Evolutionary conservation across 805 yeast genomes (phyloP).

Genomic region (Metschnikowia rubicola): DNA sequence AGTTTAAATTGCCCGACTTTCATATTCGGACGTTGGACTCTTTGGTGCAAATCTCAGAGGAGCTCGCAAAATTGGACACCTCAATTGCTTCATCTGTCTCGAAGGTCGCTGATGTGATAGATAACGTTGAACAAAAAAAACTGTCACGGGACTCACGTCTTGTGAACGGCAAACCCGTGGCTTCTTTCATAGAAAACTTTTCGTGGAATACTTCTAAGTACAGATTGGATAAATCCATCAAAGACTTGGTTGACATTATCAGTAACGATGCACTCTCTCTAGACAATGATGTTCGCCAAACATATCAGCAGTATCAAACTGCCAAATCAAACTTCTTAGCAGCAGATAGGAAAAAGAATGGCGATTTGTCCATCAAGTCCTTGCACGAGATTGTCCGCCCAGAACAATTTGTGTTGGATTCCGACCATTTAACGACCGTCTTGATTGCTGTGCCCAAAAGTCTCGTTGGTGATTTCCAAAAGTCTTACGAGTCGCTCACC

Average conservation of each 20-base stretch:
- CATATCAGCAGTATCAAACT: slow-evolving; percentile 69
- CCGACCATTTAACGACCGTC: slow-evolving; percentile 84
- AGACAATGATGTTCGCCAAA: slow-evolving; percentile 78
- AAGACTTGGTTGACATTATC: slow-evolving; percentile 66
- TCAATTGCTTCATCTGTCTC: slow-evolving; percentile 66
- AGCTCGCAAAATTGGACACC: slow-evolving; percentile 75
- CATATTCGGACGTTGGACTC: slow-evolving; percentile 94
- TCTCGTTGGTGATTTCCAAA: slow-evolving; percentile 56
- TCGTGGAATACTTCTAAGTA: slow-evolving; percentile 87
- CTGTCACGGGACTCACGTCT: slow-evolving; percentile 28
- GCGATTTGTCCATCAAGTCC: slow-evolving; percentile 88
- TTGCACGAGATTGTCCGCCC: slow-evolving; percentile 84
- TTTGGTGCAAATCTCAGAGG: slow-evolving; percentile 87
- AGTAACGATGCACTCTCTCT: slow-evolving; percentile 76
- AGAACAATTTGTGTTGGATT: slow-evolving; percentile 75
- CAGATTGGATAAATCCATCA: slow-evolving; percentile 78
- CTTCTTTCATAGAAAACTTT: slow-evolving; percentile 68
- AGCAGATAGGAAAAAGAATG: slow-evolving; percentile 89
- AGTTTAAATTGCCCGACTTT: slow-evolving; percentile 72
- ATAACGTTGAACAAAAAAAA: slow-evolving; percentile 28
- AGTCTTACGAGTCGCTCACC: slow-evolving; percentile 70
- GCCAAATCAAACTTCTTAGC: slow-evolving; percentile 83
- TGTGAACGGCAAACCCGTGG: slow-evolving; percentile 47
- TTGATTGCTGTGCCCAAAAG: slow-evolving; percentile 82
- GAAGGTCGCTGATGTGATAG: slow-evolving; percentile 75